Evolutionary conservation across 352 stramenopile genomes (phyloP).

Genomic region (Globisporangium orthogonon): DNA sequence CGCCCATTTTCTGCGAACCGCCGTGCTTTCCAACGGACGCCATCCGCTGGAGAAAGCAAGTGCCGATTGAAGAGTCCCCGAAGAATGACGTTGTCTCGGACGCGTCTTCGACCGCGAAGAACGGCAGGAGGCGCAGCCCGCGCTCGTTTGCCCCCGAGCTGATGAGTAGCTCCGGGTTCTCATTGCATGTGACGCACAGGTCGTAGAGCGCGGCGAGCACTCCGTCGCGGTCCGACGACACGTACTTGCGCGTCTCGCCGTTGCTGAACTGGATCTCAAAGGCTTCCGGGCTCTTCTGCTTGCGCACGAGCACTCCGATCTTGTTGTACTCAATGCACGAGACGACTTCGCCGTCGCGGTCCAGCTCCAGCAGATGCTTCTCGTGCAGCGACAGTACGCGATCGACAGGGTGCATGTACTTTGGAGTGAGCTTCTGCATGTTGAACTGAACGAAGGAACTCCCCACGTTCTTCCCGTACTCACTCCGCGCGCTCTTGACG

Average conservation of each 20-base stretch:
- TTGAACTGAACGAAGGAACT: slow-evolving; percentile 67
- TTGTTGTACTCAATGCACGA: slow-evolving; percentile 55
- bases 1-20: slow-evolving; percentile 39
- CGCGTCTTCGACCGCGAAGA: slow-evolving; percentile 63
- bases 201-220: slow-evolving; percentile 76
- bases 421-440: slow-evolving; percentile 61
- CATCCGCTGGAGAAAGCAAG: slow-evolving; percentile 75
- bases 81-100: slow-evolving; percentile 72
- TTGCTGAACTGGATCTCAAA: slow-evolving; percentile 79
- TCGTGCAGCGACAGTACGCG: slow-evolving; percentile 64
- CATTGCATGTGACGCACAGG: slow-evolving; percentile 65
- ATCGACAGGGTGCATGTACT: slow-evolving; percentile 39
- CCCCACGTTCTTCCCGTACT: slow-evolving; percentile 38
- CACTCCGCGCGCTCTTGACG: slow-evolving; percentile 37
- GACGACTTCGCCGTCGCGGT: slow-evolving; percentile 40
- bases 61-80: slow-evolving; percentile 72
- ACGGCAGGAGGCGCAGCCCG: slow-evolving; percentile 59
- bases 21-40: slow-evolving; percentile 57
- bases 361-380: slow-evolving; percentile 63
- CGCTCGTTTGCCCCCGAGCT: slow-evolving; percentile 59
- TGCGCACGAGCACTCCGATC: slow-evolving; percentile 67
- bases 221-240: slow-evolving; percentile 59
- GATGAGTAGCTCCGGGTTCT: slow-evolving; percentile 72
- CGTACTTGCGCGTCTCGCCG: slow-evolving; percentile 50
- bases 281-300: slow-evolving; percentile 28